Evolutionary conservation across 116 monocot species (phyloP), one percentile per base, ranked within the genome.

Genomic region (Posidonia oceanica): DNA sequence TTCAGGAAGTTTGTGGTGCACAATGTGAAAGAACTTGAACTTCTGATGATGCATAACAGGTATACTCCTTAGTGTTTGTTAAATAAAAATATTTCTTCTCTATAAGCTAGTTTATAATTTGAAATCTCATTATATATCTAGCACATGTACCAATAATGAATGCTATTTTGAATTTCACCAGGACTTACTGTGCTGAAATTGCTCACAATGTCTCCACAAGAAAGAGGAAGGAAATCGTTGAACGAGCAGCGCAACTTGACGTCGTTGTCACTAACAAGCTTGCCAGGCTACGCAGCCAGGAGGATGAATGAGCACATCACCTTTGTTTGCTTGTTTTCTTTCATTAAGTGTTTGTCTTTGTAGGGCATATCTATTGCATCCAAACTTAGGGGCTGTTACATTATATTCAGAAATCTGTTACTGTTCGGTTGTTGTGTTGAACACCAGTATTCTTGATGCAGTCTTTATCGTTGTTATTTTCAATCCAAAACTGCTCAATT

Each of bases 41-140:
- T 90, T 79, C 84, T 90, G 39, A 82, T 90, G 90, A 90, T 90
- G 90, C 90, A 90, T 79, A 90, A 86, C 76, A 86, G 90, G 90
- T 90, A 59, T 56, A 64, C 16, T n/a, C 18, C 7, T 67, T 67
- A 48, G 48, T 16, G 48, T 17, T 44, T 67, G 20, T 37, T 70
- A 6, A 29, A 29, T 29, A 1, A 29, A 1, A 29, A 29, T 29
- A 29, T 29, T 29, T 29, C 29, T 29, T 18, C 5, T 4, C 16
- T 20, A 7, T 7, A 58, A 58, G 21, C 3, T 11, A 20, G 21
- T 21, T 17, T 16, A 5, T 58, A 58, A 58, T 58, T 48, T 7
- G 48, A 6, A 48, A 48, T 48, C 48, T 12, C 48, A 12, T 48
- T 48, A 48, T 48, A 12, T 5, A 1, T 48, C 48, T 48, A 10